Evolutionary conservation across 495 filamentous ascomycete species (phyloP).

Genomic region (Schizothecium vesticola): DNA sequence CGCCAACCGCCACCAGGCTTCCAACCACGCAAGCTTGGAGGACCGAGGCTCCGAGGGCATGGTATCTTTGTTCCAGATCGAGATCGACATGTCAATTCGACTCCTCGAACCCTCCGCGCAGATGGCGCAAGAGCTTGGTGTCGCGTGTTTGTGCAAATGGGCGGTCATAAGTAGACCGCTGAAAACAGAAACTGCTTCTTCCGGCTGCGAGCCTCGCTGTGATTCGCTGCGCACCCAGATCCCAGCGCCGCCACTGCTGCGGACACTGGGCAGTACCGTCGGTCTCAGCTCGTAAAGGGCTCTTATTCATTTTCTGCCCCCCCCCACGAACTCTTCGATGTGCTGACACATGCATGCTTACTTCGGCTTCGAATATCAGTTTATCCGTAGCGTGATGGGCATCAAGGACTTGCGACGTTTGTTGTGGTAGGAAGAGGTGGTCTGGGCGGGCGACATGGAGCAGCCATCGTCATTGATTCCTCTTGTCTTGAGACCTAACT

Average conservation of each 20-base stretch:
- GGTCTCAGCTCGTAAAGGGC: not conserved
- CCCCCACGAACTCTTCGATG: not conserved
- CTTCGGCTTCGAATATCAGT: not conserved
- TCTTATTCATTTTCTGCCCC: not conserved
- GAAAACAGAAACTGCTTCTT: conserved; percentile 32
- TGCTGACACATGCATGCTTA: not conserved
- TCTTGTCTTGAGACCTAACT: not conserved
- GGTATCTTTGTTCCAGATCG: not conserved
- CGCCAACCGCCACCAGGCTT: not conserved
- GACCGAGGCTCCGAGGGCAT: not conserved
- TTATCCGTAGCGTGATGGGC: not conserved
- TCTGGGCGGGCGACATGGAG: too few species aligned
- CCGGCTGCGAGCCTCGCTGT: conserved; percentile 23
- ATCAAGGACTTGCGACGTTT: too few species aligned
- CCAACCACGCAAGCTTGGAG: not conserved
- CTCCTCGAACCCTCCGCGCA: not conserved
- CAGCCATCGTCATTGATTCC: not conserved
- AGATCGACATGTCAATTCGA: not conserved
- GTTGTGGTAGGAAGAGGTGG: too few species aligned
- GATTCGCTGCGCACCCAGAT: conserved; percentile 18
- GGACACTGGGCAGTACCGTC: not conserved
- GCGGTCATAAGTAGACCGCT: conserved; percentile 6
- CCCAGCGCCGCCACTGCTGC: not conserved
- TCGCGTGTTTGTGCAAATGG: conserved; percentile 21
- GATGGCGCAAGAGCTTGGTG: not conserved